These are phyloP conservation scores for Daldinia sp. DNA, from an alignment of 2,329 filamentous ascomycete genomes.

Conservation along the genomic window DNA sequence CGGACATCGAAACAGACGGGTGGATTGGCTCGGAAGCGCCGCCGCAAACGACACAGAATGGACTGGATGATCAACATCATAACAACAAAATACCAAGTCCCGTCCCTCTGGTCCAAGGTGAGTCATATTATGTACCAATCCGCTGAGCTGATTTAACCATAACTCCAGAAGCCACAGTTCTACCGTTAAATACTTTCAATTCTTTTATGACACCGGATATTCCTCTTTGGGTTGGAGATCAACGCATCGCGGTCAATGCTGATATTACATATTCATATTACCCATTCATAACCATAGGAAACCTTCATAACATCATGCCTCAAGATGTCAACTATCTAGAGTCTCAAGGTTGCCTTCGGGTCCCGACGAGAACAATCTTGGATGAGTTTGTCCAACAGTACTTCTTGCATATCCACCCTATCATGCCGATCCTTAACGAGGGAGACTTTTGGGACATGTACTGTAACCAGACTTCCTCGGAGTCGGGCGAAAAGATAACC, in stretches of 20 bases:
- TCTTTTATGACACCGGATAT: conserved; percentile 40
- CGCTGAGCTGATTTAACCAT: conserved; percentile 20
- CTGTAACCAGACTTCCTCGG: conserved; percentile 44
- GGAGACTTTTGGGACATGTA: conserved; percentile 63
- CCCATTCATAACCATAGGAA: conserved; percentile 57
- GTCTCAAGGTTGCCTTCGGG: conserved; percentile 59
- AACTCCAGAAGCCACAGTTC: conserved; percentile 29
- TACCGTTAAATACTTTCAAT: conserved; percentile 43
- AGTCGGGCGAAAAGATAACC: conserved; percentile 52
- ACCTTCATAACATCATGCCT: conserved; percentile 55
- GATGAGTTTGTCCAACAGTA: conserved; percentile 64
- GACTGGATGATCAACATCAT: conserved; percentile 29
- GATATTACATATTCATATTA: conserved; percentile 59
- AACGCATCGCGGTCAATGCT: conserved; percentile 47
- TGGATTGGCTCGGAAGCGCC: conserved; percentile 28
- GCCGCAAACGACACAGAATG: conserved; percentile 25
- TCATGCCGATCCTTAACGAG: conserved; percentile 60
- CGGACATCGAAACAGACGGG: conserved; percentile 27
- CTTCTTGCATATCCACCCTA: conserved; percentile 61
- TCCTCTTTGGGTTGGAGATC: conserved; percentile 48
- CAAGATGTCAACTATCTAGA: conserved; percentile 63
- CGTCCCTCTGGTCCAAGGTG: conserved; percentile 38
- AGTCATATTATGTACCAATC: conserved; percentile 21
- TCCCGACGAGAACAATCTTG: conserved; percentile 57
- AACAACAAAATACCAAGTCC: conserved; percentile 39